Evolutionary conservation across 441 rosid genomes (phyloP).

Genomic region (Euphorbia celastroides): DNA sequence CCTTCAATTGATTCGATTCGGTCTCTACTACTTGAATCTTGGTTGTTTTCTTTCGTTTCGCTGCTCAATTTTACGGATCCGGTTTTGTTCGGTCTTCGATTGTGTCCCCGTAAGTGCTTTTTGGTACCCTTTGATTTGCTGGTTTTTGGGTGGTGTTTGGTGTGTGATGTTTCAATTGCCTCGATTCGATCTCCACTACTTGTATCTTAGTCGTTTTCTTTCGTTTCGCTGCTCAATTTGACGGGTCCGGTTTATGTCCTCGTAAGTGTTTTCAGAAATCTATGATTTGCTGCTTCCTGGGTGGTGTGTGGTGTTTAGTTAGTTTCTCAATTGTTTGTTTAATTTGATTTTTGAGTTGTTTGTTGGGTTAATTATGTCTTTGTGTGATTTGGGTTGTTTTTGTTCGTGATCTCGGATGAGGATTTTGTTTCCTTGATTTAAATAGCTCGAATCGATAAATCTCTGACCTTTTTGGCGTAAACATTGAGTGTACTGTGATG

Average conservation of each 20-base stretch:
- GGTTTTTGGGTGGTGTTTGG: background rate
- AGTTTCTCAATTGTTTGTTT: background rate
- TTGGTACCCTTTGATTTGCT: background rate
- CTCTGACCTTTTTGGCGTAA: background rate
- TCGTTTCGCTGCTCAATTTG: background rate
- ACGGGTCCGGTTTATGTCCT: background rate
- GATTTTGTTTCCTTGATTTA: background rate
- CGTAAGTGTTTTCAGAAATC: background rate
- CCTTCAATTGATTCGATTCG: background rate
- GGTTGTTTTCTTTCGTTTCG: background rate
- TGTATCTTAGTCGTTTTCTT: background rate
- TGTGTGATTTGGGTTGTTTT: too few species aligned
- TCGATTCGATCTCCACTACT: background rate
- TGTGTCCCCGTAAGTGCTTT: slow-evolving; percentile 5
- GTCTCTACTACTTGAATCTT: background rate
- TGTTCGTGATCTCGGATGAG: background rate
- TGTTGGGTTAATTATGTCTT: too few species aligned
- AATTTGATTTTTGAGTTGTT: too few species aligned
- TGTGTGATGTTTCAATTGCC: background rate
- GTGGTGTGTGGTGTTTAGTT: background rate
- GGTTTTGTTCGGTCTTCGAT: background rate
- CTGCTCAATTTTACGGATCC: background rate
- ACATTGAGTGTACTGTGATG: background rate
- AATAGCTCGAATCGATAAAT: background rate
- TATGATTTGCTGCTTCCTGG: background rate